These are phyloP conservation scores for Boletellus sp. DNA, from an alignment of 768 basidiomycete genomes.

Conservation along the genomic window DNA sequence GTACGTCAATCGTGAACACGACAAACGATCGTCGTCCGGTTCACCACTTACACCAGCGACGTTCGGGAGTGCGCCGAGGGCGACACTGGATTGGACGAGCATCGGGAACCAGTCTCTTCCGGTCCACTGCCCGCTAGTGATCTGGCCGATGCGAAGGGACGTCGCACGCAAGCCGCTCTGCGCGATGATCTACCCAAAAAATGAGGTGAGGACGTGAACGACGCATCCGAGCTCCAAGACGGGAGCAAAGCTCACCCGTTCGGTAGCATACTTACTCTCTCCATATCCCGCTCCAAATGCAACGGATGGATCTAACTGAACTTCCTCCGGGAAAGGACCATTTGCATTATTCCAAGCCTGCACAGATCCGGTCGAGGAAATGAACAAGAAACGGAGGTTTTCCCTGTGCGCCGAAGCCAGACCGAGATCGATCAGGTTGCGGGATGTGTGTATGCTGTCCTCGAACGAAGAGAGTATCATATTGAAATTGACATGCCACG, in stretches of 20 bases:
- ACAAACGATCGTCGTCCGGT: not conserved
- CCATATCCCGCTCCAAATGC: constrained; percentile 43
- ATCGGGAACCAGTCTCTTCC: constrained; percentile 46
- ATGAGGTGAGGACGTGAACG: not conserved
- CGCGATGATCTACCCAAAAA: constrained; percentile 31
- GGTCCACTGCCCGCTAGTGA: constrained; percentile 43
- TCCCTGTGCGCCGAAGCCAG: constrained; percentile 25
- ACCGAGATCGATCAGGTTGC: constrained; percentile 34
- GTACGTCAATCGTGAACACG: not conserved
- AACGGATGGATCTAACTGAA: constrained; percentile 28
- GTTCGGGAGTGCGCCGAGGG: constrained; percentile 26
- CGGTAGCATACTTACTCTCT: constrained; percentile 43
- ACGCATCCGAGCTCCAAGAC: not conserved
- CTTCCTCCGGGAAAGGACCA: constrained; percentile 36
- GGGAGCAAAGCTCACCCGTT: constrained; percentile 28
- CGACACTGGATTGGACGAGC: constrained; percentile 35
- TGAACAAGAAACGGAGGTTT: constrained; percentile 37
- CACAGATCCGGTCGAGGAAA: constrained; percentile 37
- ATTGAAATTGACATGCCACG: constrained; percentile 46
- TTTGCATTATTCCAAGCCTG: constrained; percentile 28
- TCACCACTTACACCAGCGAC: constrained; percentile 31
- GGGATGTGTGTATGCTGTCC: constrained; percentile 36
- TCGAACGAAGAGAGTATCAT: constrained; percentile 41
- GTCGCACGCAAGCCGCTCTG: constrained; percentile 36
- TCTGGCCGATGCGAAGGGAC: constrained; percentile 45